Percentiles rank a stretch among this genome's conserved stretches.
Conservation (phyloP, 768 basidiomycete genomes). For the Trametes meyenii region DNA sequence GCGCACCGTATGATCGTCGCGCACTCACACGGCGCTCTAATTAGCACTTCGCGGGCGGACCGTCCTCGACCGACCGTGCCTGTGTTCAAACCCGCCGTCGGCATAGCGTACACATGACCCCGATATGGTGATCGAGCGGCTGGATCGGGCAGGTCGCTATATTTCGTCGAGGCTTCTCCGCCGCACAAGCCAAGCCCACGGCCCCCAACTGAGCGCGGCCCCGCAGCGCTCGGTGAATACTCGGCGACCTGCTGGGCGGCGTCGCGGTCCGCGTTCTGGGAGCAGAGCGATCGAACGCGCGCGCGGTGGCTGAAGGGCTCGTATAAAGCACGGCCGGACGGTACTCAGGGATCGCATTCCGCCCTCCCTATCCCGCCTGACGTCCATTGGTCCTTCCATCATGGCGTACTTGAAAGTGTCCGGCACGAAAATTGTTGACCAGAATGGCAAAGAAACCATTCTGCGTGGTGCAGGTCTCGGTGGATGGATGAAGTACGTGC, state of each 20-base stretch:
- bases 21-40: conserved; percentile 10
- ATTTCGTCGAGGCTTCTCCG: conserved; percentile 13
- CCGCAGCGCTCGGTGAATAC: background rate
- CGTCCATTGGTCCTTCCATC: conserved; percentile 4
- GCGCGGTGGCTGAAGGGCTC: background rate
- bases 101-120: conserved; percentile 12
- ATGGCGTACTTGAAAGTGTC: conserved; percentile 60
- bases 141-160: background rate
- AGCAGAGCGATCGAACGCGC: background rate
- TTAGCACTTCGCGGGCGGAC: conserved; percentile 11
- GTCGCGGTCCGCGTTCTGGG: background rate
- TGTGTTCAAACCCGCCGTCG: background rate
- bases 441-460: conserved; percentile 56
- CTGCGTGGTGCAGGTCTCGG: conserved; percentile 78
- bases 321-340: background rate
- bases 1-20: background rate
- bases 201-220: background rate
- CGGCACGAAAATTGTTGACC: conserved; percentile 63
- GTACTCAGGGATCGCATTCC: background rate
- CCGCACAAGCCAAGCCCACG: background rate
- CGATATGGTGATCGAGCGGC: conserved; percentile 5
- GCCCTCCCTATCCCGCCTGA: background rate
- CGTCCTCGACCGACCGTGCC: background rate
- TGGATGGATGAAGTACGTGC: conserved; percentile 73
- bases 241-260: background rate